Base-by-base conservation (phyloP, 352 stramenopile species). In the Globisporangium echinulatum region DNA sequence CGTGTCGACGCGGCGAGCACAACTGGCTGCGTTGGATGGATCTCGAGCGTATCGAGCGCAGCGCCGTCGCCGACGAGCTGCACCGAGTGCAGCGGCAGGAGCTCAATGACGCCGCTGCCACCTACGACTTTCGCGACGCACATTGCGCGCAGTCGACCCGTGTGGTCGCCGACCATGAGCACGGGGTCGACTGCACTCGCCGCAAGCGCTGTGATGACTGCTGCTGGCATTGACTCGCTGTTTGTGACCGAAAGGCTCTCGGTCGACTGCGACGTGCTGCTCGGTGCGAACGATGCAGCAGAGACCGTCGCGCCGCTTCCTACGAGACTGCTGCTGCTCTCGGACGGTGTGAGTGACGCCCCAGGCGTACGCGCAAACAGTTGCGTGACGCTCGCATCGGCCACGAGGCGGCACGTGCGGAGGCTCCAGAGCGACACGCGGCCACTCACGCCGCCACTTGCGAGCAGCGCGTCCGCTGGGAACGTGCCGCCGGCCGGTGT, bases 21-120 rank as follows among this genome's bases (percentile, higher is more conserved):
- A 15, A 89, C 72, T 0, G 79, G 56, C 9, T 89, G 78, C 9
- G 70, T 81, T 42, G 78, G 69, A 49, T 93, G 83, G 15, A 89
- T 64, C 19, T 74, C 68, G 2, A 93, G 40, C 0, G 87, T 49
- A 57, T 93, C 83, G 19, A 93, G 37, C 9, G 75, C 63, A 0
- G 62, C 37, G 15, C 65, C 49, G 7, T 25, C 4, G 3, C 52
- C 53, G 13, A 81, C 46, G 9, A 93, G 66, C 38, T 88, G 80
- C 3, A 75, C 43, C 1, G 74, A 83, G 56, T 90, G 81, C 8
- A 90, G 66, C 8, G 82, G 79, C n/a, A 88, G 14, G 52, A 88
- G 60, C 51, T 93, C 80, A 8, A 90, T 52, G 10, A 68, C 61
- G 5, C 74, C 70, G 15, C 53, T 71, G 38, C 71, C 68, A 0